Percentiles rank a stretch among this genome's conserved stretches.
These are phyloP conservation scores for Suillus plorans DNA, from an alignment of 768 basidiomycete genomes.

Conservation along the genomic window DNA sequence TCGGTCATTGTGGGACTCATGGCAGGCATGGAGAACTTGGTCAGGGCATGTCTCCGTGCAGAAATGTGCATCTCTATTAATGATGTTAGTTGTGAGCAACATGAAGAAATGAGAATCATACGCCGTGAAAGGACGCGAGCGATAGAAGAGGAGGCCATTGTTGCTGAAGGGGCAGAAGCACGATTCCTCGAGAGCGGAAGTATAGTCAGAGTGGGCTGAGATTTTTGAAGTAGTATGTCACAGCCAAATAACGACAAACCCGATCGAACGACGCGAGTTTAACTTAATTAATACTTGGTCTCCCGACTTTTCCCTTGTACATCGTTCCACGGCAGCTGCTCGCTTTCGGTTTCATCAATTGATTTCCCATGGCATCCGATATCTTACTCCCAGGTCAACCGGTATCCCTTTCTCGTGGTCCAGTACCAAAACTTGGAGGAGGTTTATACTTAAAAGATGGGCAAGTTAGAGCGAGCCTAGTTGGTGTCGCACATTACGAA, in stretches of 20 bases:
- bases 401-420: constrained; percentile 53
- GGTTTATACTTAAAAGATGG: constrained; percentile 69
- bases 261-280: constrained; percentile 8
- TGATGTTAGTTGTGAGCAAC: constrained; percentile 2
- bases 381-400: constrained; percentile 78
- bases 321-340: constrained; percentile 1
- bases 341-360: constrained; percentile 1
- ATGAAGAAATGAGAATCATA: constrained; percentile 34
- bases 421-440: constrained; percentile 56
- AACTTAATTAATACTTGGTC: neutral
- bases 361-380: constrained; percentile 29
- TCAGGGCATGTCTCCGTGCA: constrained; percentile 70
- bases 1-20: constrained; percentile 99
- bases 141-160: constrained; percentile 59
- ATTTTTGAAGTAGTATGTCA: constrained; percentile 39
- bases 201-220: constrained; percentile 11
- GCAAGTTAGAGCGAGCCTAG: constrained; percentile 65
- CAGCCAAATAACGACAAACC: constrained; percentile 30
- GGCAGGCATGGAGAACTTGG: constrained; percentile 93
- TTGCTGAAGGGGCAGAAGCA: constrained; percentile 22
- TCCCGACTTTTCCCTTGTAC: constrained; percentile 16
- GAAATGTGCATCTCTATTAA: constrained; percentile 79
- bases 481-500: constrained; percentile 60
- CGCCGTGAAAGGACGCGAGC: constrained; percentile 68
- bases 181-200: constrained; percentile 22